phyloP scores from a whole-genome alignment of 371 early-diverging fungal species.

The Blakeslea trispora region DNA sequence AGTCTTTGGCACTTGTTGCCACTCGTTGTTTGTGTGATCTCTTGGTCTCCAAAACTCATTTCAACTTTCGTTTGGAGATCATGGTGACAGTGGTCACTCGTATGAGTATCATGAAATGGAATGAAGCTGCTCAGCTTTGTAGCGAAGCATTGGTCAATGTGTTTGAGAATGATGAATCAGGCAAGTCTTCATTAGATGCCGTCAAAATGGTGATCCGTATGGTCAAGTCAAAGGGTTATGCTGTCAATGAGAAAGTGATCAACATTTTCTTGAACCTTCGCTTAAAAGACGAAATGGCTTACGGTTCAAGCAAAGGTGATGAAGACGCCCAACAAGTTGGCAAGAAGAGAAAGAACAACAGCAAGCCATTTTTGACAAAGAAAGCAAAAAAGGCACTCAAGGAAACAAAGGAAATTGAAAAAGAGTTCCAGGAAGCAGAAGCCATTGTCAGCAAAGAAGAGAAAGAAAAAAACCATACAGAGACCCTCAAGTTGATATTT shows the following conservation, averaged over 20 bases:
- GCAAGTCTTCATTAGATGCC: conserved; percentile 83
- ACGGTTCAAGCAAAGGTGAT: conserved; percentile 34
- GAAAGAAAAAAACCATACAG: conserved; percentile 74
- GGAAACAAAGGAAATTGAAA: conserved; percentile 73
- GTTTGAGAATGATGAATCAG: conserved; percentile 83
- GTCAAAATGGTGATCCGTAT: conserved; percentile 81
- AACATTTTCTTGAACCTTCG: conserved; percentile 76
- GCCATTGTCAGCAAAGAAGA: conserved; percentile 77
- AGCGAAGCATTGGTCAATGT: conserved; percentile 75
- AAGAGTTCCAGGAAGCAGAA: conserved; percentile 84
- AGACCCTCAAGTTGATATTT: conserved; percentile 91
- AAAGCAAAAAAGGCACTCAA: conserved; percentile 74
- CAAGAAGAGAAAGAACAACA: conserved; percentile 49
- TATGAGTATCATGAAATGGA: conserved; percentile 62
- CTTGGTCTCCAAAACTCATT: conserved; percentile 79
- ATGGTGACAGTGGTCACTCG: conserved; percentile 78
- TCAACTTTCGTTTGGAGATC: conserved; percentile 89
- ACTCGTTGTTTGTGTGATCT: conserved; percentile 78
- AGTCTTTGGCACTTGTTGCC: conserved; percentile 55
- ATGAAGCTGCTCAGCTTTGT: conserved; percentile 68
- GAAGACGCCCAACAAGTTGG: conserved; percentile 43
- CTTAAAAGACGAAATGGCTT: conserved; percentile 76
- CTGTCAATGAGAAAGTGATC: conserved; percentile 70
- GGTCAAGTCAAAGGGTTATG: conserved; percentile 80
- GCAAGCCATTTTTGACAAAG: conserved; percentile 73